Evolutionary conservation across 208 protist genomes (phyloP).

Genomic region (Trypanosoma grayi): DNA sequence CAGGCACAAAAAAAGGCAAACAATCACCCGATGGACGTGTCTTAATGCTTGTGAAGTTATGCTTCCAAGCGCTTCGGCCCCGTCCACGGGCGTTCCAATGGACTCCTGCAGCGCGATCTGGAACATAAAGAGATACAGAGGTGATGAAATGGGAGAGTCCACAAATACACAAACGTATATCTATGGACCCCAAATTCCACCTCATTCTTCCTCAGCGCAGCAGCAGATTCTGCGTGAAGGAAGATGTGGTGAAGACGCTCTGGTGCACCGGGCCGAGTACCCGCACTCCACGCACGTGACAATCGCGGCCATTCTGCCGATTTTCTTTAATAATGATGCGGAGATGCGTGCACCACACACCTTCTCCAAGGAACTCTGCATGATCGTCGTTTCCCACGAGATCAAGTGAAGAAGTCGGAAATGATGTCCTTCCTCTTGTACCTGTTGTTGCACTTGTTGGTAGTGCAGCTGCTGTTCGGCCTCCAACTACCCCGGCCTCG

Average conservation of each 20-base stretch:
- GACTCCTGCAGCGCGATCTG: too few relatives aligned
- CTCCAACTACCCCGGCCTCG: conserved; percentile 1
- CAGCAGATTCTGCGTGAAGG: conserved; percentile 32
- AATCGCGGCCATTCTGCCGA: conserved; percentile 78
- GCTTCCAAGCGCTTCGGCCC: too few relatives aligned
- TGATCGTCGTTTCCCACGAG: conserved; percentile 21
- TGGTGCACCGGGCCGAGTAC: conserved; percentile 49
- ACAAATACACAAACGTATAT: not conserved
- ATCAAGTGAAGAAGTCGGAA: not conserved
- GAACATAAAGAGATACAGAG: too few relatives aligned
- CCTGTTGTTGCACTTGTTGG: too few relatives aligned
- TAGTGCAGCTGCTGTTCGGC: not conserved
- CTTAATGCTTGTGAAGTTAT: too few relatives aligned
- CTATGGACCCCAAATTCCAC: not conserved
- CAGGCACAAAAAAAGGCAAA: too few relatives aligned
- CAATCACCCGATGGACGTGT: too few relatives aligned
- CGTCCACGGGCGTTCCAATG: too few relatives aligned
- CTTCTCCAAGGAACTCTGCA: conserved; percentile 22
- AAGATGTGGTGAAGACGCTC: conserved; percentile 35
- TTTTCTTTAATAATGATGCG: conserved; percentile 69
- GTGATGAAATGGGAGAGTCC: too few relatives aligned
- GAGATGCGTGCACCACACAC: conserved; percentile 66
- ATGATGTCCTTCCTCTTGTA: too few relatives aligned
- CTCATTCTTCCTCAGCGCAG: conserved; percentile 21
- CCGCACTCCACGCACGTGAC: conserved; percentile 71